Conservation (phyloP, 2,329 filamentous ascomycete species). For the Coniochaeta pulveracea region DNA sequence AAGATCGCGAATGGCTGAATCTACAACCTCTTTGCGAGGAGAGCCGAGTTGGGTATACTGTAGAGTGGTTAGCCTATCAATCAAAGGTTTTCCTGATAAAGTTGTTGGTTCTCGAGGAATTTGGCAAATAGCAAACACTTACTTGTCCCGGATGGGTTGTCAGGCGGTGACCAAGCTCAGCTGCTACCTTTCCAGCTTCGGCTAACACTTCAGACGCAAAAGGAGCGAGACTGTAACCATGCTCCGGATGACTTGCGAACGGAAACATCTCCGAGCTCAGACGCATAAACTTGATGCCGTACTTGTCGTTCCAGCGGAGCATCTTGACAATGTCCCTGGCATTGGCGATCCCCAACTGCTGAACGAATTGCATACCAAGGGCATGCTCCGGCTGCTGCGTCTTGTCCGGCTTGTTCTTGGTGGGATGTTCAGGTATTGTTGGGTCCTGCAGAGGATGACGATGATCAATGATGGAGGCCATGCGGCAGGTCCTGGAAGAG, state of each 20-base stretch:
- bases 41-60: constrained; percentile 85
- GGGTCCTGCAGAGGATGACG: constrained; percentile 71
- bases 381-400: constrained; percentile 52
- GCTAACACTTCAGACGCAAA: constrained; percentile 72
- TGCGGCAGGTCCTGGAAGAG: constrained; percentile 81
- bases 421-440: constrained; percentile 64
- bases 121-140: constrained; percentile 7
- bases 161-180: constrained; percentile 69
- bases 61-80: too few species aligned
- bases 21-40: constrained; percentile 65
- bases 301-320: constrained; percentile 84
- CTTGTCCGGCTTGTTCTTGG: constrained; percentile 77
- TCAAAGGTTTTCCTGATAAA: neutral
- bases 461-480: constrained; percentile 82
- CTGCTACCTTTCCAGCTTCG: constrained; percentile 66
- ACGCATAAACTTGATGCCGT: constrained; percentile 84
- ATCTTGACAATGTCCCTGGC: constrained; percentile 76
- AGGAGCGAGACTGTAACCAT: constrained; percentile 74
- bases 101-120: neutral
- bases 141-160: constrained; percentile 82
- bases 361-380: constrained; percentile 61
- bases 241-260: constrained; percentile 78
- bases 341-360: constrained; percentile 70
- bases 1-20: constrained; percentile 67
- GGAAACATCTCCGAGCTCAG: constrained; percentile 96